phyloP scores from a whole-genome alignment of 768 basidiomycete genomes.

The Lactifluus echinatus region DNA sequence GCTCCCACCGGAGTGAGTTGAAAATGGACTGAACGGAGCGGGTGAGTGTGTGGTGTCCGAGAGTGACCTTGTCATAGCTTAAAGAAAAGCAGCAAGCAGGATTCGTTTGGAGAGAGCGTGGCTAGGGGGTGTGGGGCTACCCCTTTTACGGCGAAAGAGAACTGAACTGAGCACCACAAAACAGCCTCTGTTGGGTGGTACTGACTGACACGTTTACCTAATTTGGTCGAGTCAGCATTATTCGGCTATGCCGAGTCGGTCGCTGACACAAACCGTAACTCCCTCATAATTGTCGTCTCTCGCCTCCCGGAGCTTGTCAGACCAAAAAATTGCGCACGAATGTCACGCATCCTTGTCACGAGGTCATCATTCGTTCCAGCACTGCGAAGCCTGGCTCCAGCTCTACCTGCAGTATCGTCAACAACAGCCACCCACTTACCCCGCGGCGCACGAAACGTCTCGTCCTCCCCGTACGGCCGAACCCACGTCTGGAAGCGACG shows the following conservation, averaged over 20 bases:
- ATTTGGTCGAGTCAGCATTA: not conserved
- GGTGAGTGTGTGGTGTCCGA: constrained; percentile 32
- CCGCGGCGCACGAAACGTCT: constrained; percentile 35
- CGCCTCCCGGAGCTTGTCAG: not conserved
- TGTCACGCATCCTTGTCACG: not conserved
- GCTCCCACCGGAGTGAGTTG: constrained; percentile 24
- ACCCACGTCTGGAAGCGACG: constrained; percentile 77
- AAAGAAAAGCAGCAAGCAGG: not conserved
- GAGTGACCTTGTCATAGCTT: constrained; percentile 25
- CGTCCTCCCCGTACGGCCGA: constrained; percentile 74
- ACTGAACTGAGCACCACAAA: too few relatives aligned
- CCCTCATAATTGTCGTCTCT: not conserved
- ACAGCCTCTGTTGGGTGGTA: too few relatives aligned
- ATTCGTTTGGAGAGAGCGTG: constrained; percentile 1
- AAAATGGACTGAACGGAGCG: constrained; percentile 33
- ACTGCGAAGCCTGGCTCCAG: not conserved
- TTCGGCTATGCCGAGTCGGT: too few relatives aligned
- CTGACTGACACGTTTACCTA: too few relatives aligned
- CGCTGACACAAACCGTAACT: too few relatives aligned
- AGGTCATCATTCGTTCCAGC: not conserved
- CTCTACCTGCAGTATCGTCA: not conserved
- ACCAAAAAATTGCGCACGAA: not conserved
- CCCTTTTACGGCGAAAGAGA: not conserved
- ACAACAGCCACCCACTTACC: not conserved
- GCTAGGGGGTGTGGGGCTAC: not conserved